Evolutionary conservation across 2,329 filamentous ascomycete species (phyloP).

Genomic region (Hypoxylon sp.): DNA sequence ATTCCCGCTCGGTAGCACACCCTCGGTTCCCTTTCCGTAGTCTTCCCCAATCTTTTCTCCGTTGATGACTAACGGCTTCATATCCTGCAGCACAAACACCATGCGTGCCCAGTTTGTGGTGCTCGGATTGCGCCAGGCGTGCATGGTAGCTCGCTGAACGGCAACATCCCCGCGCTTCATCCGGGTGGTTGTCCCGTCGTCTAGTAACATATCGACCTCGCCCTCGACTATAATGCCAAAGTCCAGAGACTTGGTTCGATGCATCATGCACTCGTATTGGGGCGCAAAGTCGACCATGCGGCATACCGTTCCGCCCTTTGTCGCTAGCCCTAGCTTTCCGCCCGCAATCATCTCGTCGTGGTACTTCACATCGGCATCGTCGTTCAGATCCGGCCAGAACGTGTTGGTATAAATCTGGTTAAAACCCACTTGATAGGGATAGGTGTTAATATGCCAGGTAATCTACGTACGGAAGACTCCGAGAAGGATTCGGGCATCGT

Average conservation of each 20-base stretch:
- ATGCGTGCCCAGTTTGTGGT: conserved; percentile 64
- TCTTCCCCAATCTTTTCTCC: conserved; percentile 52
- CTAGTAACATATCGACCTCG: conserved; percentile 65
- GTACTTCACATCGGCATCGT: conserved; percentile 58
- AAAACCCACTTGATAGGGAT: conserved; percentile 52
- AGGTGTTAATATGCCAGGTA: conserved; percentile 7
- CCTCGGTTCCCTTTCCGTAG: conserved; percentile 48
- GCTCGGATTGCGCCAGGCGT: conserved; percentile 67
- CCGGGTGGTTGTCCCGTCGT: conserved; percentile 63
- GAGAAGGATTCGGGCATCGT: not conserved
- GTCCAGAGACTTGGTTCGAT: conserved; percentile 68
- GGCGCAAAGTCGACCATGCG: conserved; percentile 66
- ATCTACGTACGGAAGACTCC: not conserved
- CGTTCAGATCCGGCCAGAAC: conserved; percentile 58
- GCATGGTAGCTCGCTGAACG: conserved; percentile 69
- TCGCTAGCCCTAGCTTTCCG: conserved; percentile 59
- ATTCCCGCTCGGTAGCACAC: conserved; percentile 49
- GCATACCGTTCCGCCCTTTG: conserved; percentile 55
- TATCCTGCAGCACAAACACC: conserved; percentile 58
- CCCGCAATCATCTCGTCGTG: conserved; percentile 55
- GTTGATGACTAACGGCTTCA: conserved; percentile 48
- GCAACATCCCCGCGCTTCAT: conserved; percentile 68
- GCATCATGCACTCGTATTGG: conserved; percentile 61
- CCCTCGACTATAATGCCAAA: conserved; percentile 70
- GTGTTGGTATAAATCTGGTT: conserved; percentile 60